Base-by-base conservation (phyloP, 352 stramenopile species). In the Plasmopara muralis region DNA sequence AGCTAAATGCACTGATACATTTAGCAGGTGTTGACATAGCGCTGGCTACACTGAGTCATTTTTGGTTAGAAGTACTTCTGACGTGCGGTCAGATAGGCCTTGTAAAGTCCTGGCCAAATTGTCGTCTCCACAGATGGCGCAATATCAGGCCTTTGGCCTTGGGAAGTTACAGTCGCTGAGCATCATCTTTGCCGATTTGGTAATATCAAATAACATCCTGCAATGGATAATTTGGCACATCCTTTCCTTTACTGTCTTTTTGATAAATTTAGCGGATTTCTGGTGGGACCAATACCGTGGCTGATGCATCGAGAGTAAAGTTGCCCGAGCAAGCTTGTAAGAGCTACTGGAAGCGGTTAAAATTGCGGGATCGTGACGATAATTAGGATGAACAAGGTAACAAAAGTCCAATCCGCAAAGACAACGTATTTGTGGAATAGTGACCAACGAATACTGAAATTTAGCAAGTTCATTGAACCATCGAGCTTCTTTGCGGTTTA, bases 391-490 rank as follows among this genome's bases (percentile, higher is more conserved):
- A 25, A 25, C 20, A 25, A 25, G 20, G 20, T 25, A 25, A 25
- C n/a, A 25, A 25, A 25, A 25, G 20, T 3, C 20, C 20, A 25
- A 3, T 25, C 3, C 20, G 20, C 20, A 25, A 25, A 25, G 20
- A 25, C 1, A 25, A 25, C 20, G 31, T 35, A 8, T 12, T 35
- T 35, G 31, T 35, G 52, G 59, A 3, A n/a, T 25, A 4, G 45
- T 25, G 3, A 25, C 3, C 20, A 25, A 25, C 20, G 3, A 25
- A 3, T 3, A 3, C 20, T 60, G 33, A 39, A 53, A 48, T 28
- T 60, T 34, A 13, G 46, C 44, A 4, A 62, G 30, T 15, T 62
- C 34, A 47, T 66, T 52, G 37, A 55, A 66, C 48, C 53, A 66
- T 18, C 47, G 34, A 0, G 43, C 54, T 20, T 57, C 29, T 12